A percentile compares a stretch with the other conserved stretches of the same genome.
Conservation (phyloP, 768 basidiomycete species). For the Rhodotorula toruloides region DNA sequence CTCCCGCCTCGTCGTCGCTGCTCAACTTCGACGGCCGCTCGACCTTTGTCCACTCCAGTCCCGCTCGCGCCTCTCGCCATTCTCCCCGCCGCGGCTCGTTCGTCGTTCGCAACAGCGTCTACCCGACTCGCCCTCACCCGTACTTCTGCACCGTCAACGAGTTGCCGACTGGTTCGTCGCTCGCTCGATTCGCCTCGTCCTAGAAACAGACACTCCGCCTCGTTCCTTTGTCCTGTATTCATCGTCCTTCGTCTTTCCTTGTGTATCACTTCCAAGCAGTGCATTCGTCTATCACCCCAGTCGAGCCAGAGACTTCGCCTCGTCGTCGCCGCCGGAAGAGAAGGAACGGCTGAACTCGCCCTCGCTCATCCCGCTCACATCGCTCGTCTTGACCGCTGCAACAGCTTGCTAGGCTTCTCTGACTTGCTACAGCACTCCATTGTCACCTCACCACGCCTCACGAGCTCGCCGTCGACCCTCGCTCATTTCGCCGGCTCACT, state of each 20-base stretch:
- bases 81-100: background rate
- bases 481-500: background rate
- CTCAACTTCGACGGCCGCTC: background rate
- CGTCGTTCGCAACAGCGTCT: too few species aligned
- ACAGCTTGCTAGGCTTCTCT: too few species aligned
- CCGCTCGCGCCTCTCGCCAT: background rate
- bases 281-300: too few species aligned
- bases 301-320: too few species aligned
- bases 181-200: background rate
- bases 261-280: too few species aligned
- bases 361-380: too few species aligned
- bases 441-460: too few species aligned
- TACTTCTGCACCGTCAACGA: constrained; percentile 13
- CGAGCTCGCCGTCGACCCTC: too few species aligned
- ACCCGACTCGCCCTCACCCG: background rate
- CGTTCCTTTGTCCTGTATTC: background rate
- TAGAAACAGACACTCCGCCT: background rate
- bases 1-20: constrained; percentile 2
- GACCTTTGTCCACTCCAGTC: background rate
- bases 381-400: too few species aligned
- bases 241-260: constrained; percentile 1
- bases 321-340: too few species aligned
- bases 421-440: too few species aligned
- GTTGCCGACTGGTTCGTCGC: background rate
- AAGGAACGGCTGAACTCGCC: too few species aligned